Conservation (phyloP, 2,329 filamentous ascomycete genomes). For the Talaromyces sp. region DNA sequence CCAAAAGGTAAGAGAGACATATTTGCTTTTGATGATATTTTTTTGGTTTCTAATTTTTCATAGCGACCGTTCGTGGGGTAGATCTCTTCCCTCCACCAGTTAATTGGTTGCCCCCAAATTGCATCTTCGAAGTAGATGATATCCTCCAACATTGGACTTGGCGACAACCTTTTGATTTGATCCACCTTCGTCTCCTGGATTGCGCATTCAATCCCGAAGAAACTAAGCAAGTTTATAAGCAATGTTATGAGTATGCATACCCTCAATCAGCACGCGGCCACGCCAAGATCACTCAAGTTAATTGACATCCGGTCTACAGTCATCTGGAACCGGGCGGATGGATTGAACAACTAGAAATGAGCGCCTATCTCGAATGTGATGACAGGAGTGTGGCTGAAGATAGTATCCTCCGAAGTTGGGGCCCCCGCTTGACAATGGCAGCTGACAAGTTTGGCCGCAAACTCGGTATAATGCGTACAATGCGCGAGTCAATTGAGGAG, state of each 20-base stretch:
- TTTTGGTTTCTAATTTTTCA: not conserved
- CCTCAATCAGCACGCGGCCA: not conserved
- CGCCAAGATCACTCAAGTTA: not conserved
- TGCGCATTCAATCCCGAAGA: conserved; percentile 5
- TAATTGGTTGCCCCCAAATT: conserved; percentile 29
- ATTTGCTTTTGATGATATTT: not conserved
- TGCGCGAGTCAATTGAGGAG: conserved; percentile 3
- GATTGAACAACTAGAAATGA: conserved; percentile 11
- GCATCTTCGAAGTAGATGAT: conserved; percentile 27
- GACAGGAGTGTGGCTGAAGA: conserved; percentile 1
- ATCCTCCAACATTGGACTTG: conserved; percentile 22
- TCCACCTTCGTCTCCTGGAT: conserved; percentile 17
- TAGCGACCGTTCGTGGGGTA: conserved; percentile 17
- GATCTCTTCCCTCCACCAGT: conserved; percentile 23
- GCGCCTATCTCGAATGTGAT: conserved; percentile 4
- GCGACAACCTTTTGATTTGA: conserved; percentile 21
- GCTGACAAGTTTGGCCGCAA: conserved; percentile 17
- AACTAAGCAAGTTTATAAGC: conserved; percentile 4
- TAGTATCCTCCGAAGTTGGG: conserved; percentile 4
- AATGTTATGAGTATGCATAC: conserved; percentile 8
- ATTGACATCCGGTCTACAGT: not conserved
- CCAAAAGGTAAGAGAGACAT: conserved; percentile 3
- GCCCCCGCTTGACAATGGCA: conserved; percentile 11
- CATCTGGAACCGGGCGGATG: conserved; percentile 7
- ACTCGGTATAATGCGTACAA: conserved; percentile 16